Conservation (phyloP, 163 green algal genomes). For the Chloroidium sp. region DNA sequence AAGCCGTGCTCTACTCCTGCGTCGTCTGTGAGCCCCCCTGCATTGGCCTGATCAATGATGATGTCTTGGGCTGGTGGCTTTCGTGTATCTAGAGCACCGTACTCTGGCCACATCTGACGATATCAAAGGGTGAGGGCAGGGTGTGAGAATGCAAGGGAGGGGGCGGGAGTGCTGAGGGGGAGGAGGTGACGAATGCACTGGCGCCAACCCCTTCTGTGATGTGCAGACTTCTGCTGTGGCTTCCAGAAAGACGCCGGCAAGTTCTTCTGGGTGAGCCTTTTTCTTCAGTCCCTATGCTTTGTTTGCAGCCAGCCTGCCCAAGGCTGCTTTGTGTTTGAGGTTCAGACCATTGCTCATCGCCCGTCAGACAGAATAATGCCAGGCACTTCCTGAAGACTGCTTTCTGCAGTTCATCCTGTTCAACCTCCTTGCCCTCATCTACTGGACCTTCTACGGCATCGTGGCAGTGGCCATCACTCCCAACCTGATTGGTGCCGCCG, state of each 20-base stretch:
- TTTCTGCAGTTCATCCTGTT: conserved; percentile 13
- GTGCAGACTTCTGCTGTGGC: conserved; percentile 8
- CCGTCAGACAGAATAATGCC: too few relatives aligned
- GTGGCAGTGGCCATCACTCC: conserved; percentile 38
- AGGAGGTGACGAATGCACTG: not conserved
- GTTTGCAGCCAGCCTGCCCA: too few relatives aligned
- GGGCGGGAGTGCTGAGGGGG: too few relatives aligned
- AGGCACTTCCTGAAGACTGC: too few relatives aligned
- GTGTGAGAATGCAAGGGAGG: too few relatives aligned
- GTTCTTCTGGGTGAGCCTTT: conserved; percentile 20
- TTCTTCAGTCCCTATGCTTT: too few relatives aligned
- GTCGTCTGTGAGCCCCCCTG: conserved; percentile 5
- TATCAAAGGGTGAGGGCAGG: too few relatives aligned
- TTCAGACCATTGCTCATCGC: too few relatives aligned
- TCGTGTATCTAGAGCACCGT: too few relatives aligned
- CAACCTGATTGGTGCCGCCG: conserved; percentile 29
- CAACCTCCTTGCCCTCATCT: conserved; percentile 17
- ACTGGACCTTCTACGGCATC: conserved; percentile 2
- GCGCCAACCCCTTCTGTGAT: not conserved
- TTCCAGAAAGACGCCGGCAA: conserved; percentile 11
- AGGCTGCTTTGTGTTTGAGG: too few relatives aligned
- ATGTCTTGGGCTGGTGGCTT: not conserved
- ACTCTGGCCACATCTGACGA: too few relatives aligned
- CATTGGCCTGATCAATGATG: not conserved
- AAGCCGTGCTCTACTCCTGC: conserved; percentile 8